Evolutionary conservation across 495 filamentous ascomycete genomes (phyloP).

Genomic region (Penicillium samsonianum): DNA sequence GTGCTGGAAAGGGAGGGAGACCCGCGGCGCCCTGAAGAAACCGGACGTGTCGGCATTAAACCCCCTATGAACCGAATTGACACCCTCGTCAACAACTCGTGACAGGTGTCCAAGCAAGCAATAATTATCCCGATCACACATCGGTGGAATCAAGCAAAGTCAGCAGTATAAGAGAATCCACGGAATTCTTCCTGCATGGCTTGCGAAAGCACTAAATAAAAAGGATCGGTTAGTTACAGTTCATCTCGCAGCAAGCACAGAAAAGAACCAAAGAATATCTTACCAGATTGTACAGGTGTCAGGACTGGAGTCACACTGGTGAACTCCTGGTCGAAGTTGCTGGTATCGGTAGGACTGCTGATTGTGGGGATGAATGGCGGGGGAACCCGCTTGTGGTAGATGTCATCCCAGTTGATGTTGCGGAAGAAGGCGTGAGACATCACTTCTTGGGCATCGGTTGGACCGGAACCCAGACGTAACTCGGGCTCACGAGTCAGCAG

Average conservation of each 20-base stretch:
- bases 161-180: conserved; percentile 92
- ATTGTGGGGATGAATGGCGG: conserved; percentile 90
- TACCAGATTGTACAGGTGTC: conserved; percentile 97
- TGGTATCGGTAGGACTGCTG: conserved; percentile 89
- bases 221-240: conserved; percentile 18
- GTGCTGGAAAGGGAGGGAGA: conserved; percentile 15
- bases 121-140: conserved; percentile 18
- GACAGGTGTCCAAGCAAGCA: conserved; percentile 16
- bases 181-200: conserved; percentile 99
- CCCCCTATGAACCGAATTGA: conserved; percentile 6
- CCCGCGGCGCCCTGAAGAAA: conserved; percentile 20
- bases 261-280: conserved; percentile 29
- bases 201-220: conserved; percentile 81
- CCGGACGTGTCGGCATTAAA: conserved; percentile 15
- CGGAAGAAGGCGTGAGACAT: conserved; percentile 99
- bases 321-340: conserved; percentile 98
- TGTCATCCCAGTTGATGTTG: conserved; percentile 97
- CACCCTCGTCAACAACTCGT: conserved; percentile 5
- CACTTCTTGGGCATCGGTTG: conserved; percentile 97
- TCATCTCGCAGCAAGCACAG: not conserved
- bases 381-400: conserved; percentile 88
- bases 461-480: conserved; percentile 85
- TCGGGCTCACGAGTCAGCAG: conserved; percentile 95
- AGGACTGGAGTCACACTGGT: conserved; percentile 97
- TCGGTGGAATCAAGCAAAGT: conserved; percentile 56